A percentile compares a stretch with the other conserved stretches of the same genome.
phyloP scores from a whole-genome alignment of 2,329 filamentous ascomycete species.

The Penicillium sp. region DNA sequence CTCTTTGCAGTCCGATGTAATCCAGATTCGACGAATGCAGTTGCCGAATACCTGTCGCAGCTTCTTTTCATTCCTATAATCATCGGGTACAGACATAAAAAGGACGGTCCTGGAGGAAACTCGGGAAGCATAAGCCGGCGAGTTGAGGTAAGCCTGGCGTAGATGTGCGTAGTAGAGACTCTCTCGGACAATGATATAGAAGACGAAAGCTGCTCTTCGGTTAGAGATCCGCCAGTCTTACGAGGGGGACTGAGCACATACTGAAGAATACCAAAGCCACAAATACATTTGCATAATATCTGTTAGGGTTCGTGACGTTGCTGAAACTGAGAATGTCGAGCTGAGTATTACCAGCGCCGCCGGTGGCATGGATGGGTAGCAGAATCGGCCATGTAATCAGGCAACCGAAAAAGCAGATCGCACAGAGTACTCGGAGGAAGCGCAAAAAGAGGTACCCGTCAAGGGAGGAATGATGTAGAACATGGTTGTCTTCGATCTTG shows the following conservation, averaged over 20 bases:
- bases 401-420: constrained; percentile 76
- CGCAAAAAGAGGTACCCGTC: constrained; percentile 90
- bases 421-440: constrained; percentile 72
- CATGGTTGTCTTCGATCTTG: constrained; percentile 64
- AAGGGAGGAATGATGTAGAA: constrained; percentile 85
- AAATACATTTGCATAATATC: constrained; percentile 73
- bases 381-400: constrained; percentile 82
- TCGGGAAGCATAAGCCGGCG: constrained; percentile 74
- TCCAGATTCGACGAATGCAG: constrained; percentile 77
- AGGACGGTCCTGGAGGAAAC: constrained; percentile 86
- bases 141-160: constrained; percentile 84
- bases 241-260: constrained; percentile 24
- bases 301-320: constrained; percentile 62
- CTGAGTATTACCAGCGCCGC: constrained; percentile 61
- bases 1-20: constrained; percentile 69
- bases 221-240: constrained; percentile 7
- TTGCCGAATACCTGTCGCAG: constrained; percentile 76
- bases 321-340: constrained; percentile 76
- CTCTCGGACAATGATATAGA: constrained; percentile 81
- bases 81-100: constrained; percentile 75
- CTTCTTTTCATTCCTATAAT: constrained; percentile 69
- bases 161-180: constrained; percentile 87
- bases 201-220: constrained; percentile 59
- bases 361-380: constrained; percentile 81
- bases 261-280: constrained; percentile 75